Evolutionary conservation across 2,329 filamentous ascomycete species (phyloP), one percentile per base, ranked within the genome.

Genomic region (Chalaropsis ovoidea): DNA sequence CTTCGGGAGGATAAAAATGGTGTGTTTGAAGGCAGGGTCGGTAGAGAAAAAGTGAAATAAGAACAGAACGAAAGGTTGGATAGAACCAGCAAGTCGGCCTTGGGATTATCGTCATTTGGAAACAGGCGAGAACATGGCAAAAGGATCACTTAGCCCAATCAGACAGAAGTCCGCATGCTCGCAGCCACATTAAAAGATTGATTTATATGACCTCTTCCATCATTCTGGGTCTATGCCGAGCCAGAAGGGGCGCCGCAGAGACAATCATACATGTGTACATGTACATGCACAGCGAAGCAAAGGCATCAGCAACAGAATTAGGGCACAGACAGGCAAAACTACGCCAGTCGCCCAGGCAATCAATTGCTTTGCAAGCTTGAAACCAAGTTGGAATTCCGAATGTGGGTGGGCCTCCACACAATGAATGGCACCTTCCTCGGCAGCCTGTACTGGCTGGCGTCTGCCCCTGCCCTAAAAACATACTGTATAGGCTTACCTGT

Each of bases 51-150:
- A 31, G 22, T n/a, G 45, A 56, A 43, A 63, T 63, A 35, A 63
- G 6, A 56, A 42, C 3, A 22, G 47, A 52, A 11, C 27, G n/a
- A 39, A n/a, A 58, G 2, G 22, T 52, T 52, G 47, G n/a, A 58
- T 39, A 19, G 54, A 19, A 58, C 17, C 31, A 4, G 22, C n/a
- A 22, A 58, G 24, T 22, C 15, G 27, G 27, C 10, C 27, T 19
- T 58, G 54, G 27, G 31, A n/a, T 39, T 58, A 58, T 58, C 54
- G 54, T 58, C 27, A 58, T 58, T 58, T 58, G 54, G 39, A 58
- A 58, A 58, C 54, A 58, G 31, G 54, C 54, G 54, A 58, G 54
- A 35, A 58, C 54, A 58, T 35, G 54, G 54, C 54, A 58, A 58
- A 58, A 58, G 27, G 54, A 58, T 58, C 24, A 39, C 15, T 10